phyloP scores from a whole-genome alignment of 306 rosid species.

The Castanea sativa region DNA sequence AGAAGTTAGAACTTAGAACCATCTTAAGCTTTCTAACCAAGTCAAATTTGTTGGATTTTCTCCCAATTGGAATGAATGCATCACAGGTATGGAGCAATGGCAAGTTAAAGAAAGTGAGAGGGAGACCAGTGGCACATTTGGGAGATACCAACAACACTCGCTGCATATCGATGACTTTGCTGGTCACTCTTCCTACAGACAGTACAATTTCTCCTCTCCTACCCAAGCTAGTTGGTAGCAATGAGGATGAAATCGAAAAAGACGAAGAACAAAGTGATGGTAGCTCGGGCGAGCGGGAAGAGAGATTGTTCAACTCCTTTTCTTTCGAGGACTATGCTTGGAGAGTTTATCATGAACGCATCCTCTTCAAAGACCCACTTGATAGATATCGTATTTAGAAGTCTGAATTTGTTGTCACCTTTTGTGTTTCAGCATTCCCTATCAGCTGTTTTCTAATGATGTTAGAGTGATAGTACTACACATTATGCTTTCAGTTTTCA shows the following conservation, averaged over 20 bases:
- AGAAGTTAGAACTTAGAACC: too few relatives aligned
- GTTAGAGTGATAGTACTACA: not conserved
- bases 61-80: not conserved
- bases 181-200: constrained; percentile 70
- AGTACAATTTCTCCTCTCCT: constrained; percentile 56
- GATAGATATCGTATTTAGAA: constrained; percentile 52
- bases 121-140: constrained; percentile 45
- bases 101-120: constrained; percentile 78
- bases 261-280: not conserved
- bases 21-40: too few relatives aligned
- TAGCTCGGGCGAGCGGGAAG: constrained; percentile 4
- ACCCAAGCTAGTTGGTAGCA: constrained; percentile 5
- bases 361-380: constrained; percentile 60
- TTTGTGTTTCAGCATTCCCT: not conserved
- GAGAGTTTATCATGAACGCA: constrained; percentile 69
- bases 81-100: constrained; percentile 91
- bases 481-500: not conserved
- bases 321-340: constrained; percentile 85
- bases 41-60: not conserved
- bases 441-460: not conserved
- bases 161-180: constrained; percentile 56
- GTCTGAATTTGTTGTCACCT: not conserved
- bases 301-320: constrained; percentile 51
- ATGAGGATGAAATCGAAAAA: not conserved
- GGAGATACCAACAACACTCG: constrained; percentile 36